Evolutionary conservation across 2,329 filamentous ascomycete species (phyloP), one percentile per base, ranked within the genome.

Genomic region (Aspergillus floridensis): DNA sequence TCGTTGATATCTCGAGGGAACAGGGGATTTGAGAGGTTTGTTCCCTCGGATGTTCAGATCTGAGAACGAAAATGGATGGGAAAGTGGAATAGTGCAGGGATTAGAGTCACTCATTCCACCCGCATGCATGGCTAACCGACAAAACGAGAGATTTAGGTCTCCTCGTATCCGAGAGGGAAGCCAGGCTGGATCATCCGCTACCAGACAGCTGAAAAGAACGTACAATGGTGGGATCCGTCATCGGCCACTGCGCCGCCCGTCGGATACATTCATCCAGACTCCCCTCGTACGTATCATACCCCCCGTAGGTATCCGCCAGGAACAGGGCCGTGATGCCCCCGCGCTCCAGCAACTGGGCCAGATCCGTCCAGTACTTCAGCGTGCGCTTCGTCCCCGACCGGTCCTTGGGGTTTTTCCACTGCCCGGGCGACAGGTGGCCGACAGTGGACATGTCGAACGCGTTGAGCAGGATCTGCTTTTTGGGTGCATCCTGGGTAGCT

Each of bases 371-470:
- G 66, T 88, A 88, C 11, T 82, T 76, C 1, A 88, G 77, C 16
- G 77, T 82, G 26, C 84, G 78, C 62, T 89, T 89, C 0, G 82
- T 84, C 0, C 83, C 81, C 0, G 85, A 87, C 59, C 81, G 82
- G 68, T 89, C 86, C 16, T 73, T 77, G 0, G 86, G 86, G 55
- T 88, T 86, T 82, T 87, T 88, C 87, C 86, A 89, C 74, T 88
- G 86, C 0, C 86, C 86, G 0, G 86, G 85, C 0, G 84, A 86
- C 35, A 89, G 69, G 68, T 89, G 86, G 2, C 86, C 86, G 5
- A 88, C 80, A 0, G 85, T 87, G 2, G 80, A 85, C 85, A 88
- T 88, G 60, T 88, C 86, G 64, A 88, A 88, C 2, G 85, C 86
- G 74, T 88, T 88, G 50, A 88, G 75, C 5, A 88, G 68, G 14